A percentile compares a stretch with the other conserved stretches of the same genome.
Evolutionary conservation across 768 basidiomycete genomes (phyloP).

Genomic region (Chlorophyllum brunneum): DNA sequence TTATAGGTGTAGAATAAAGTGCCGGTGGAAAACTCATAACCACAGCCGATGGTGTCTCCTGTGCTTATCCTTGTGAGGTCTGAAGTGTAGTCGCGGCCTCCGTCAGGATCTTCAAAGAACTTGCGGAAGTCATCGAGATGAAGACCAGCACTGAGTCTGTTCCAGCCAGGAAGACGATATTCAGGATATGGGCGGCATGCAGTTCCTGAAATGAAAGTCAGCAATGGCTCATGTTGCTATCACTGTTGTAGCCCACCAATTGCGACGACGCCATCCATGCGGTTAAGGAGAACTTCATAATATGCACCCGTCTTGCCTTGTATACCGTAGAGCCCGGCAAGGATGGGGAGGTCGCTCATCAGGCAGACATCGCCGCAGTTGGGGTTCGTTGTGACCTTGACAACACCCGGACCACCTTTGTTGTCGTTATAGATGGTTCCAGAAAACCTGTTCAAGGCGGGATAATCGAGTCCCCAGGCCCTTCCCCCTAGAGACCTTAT

Average conservation of each 20-base stretch:
- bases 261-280: constrained; percentile 58
- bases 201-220: constrained; percentile 42
- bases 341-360: constrained; percentile 55
- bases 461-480: constrained; percentile 51
- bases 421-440: constrained; percentile 38
- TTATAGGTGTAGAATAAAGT: constrained; percentile 65
- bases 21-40: constrained; percentile 52
- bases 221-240: neutral
- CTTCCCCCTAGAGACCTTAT: constrained; percentile 43
- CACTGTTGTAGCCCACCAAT: constrained; percentile 38
- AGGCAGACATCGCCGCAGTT: constrained; percentile 49
- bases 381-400: constrained; percentile 36
- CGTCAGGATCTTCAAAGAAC: constrained; percentile 66
- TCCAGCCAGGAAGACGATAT: constrained; percentile 71
- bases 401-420: constrained; percentile 29
- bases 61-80: constrained; percentile 27
- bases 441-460: constrained; percentile 37
- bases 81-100: constrained; percentile 53
- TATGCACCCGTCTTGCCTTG: constrained; percentile 55
- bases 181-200: constrained; percentile 61
- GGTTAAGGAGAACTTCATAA: constrained; percentile 54
- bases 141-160: constrained; percentile 58
- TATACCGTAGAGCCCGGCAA: constrained; percentile 57
- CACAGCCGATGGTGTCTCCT: constrained; percentile 60
- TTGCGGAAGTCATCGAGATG: constrained; percentile 72